Percentiles rank a stretch among this genome's conserved stretches.
Evolutionary conservation across 176 grass and related monocot species (phyloP).

Genomic region (Chloris gayana): DNA sequence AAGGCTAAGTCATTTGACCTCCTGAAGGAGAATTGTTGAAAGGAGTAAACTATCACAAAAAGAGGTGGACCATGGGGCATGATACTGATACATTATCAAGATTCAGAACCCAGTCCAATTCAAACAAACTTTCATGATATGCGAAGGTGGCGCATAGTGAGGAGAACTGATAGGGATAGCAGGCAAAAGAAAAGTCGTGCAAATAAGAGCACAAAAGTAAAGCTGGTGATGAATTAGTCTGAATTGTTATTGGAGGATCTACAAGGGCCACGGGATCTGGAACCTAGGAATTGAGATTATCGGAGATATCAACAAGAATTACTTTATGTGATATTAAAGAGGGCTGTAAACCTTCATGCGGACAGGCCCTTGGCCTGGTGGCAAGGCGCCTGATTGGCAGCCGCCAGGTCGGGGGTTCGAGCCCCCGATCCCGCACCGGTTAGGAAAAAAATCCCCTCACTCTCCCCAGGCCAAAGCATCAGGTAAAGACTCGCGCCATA

Average conservation of each 20-base stretch:
- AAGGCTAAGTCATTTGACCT: background rate
- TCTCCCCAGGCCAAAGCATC: too few species aligned
- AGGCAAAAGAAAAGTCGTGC: background rate
- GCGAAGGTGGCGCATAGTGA: background rate
- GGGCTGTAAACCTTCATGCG: background rate
- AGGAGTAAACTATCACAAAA: background rate
- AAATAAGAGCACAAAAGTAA: constrained; percentile 3
- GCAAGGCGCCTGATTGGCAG: too few species aligned
- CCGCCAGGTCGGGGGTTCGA: too few species aligned
- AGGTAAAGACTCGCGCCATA: too few species aligned
- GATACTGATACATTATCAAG: background rate
- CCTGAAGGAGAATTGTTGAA: background rate
- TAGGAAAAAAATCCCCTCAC: too few species aligned
- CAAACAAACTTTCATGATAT: background rate
- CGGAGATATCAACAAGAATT: background rate
- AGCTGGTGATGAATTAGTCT: background rate
- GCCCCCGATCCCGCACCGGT: too few species aligned
- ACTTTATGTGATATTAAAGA: background rate
- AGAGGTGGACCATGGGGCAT: background rate
- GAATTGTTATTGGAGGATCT: background rate
- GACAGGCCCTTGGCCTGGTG: too few species aligned
- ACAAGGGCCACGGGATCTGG: background rate
- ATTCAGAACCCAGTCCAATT: background rate
- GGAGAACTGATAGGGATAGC: background rate
- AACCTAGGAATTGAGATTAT: background rate